phyloP scores from a whole-genome alignment of 495 filamentous ascomycete genomes.

The Chlorociboria aeruginascens region DNA sequence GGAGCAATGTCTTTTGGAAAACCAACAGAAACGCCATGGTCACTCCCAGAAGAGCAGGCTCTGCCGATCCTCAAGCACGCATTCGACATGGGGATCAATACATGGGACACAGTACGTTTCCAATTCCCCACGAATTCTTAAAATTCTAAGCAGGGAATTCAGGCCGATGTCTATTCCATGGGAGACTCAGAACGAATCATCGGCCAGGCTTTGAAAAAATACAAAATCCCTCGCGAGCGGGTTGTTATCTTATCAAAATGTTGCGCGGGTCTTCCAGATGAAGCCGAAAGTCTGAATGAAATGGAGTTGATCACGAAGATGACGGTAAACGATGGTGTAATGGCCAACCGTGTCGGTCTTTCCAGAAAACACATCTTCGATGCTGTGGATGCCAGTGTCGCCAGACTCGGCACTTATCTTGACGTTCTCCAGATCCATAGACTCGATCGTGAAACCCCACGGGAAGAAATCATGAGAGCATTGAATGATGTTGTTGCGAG shows the following conservation, averaged over 20 bases:
- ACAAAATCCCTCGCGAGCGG: conserved; percentile 59
- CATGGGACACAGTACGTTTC: conserved; percentile 53
- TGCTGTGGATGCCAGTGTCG: conserved; percentile 42
- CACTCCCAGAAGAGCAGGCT: conserved; percentile 43
- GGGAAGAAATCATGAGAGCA: conserved; percentile 48
- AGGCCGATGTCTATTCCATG: background rate
- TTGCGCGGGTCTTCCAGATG: background rate
- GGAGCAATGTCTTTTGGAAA: too few species aligned
- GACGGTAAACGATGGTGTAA: background rate
- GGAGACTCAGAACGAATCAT: conserved; percentile 58
- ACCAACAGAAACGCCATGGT: conserved; percentile 26
- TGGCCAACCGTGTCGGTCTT: conserved; percentile 25
- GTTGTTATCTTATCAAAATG: conserved; percentile 41
- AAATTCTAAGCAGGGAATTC: background rate
- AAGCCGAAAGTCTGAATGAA: background rate
- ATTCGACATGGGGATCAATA: conserved; percentile 57
- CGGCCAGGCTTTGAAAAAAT: conserved; percentile 63
- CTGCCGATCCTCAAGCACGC: conserved; percentile 53
- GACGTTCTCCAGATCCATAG: conserved; percentile 55
- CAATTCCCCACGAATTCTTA: conserved; percentile 30
- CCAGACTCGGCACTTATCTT: conserved; percentile 45
- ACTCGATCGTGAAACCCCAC: conserved; percentile 31
- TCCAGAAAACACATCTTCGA: conserved; percentile 46
- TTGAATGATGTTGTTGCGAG: conserved; percentile 42
- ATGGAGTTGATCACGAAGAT: background rate